Conservation (phyloP, 768 basidiomycete genomes). For the Suillus clintonianus region DNA sequence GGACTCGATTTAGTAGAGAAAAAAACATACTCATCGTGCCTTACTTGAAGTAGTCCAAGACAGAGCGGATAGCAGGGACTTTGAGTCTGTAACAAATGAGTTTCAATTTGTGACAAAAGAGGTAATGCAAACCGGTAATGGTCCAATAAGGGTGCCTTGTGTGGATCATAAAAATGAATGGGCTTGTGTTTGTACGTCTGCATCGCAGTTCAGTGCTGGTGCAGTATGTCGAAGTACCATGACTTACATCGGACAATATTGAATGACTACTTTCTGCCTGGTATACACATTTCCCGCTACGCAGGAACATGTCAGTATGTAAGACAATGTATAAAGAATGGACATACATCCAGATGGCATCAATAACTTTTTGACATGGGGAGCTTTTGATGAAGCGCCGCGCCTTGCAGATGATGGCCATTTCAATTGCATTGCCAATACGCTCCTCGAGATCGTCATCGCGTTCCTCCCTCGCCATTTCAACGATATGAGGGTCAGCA, state of each 20-base stretch:
- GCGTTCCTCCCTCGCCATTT: conserved; percentile 59
- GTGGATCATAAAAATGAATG: conserved; percentile 92
- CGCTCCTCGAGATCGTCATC: conserved; percentile 75
- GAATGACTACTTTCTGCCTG: conserved; percentile 85
- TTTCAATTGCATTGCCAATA: conserved; percentile 90
- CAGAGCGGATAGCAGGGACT: conserved; percentile 89
- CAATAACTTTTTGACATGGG: conserved; percentile 88
- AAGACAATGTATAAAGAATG: neutral
- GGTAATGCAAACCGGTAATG: conserved; percentile 75
- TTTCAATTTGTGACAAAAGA: neutral
- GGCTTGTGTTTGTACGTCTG: conserved; percentile 94
- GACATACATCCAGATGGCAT: conserved; percentile 75
- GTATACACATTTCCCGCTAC: conserved; percentile 89
- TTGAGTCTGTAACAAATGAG: conserved; percentile 59
- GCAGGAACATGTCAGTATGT: conserved; percentile 20
- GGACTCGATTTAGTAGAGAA: neutral
- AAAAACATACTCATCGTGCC: conserved; percentile 5
- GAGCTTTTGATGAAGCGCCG: conserved; percentile 89
- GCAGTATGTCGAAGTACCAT: conserved; percentile 4
- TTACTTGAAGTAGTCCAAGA: conserved; percentile 88
- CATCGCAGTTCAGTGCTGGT: neutral
- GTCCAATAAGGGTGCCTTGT: conserved; percentile 90
- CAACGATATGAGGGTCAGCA: conserved; percentile 59
- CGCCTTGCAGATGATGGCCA: conserved; percentile 86
- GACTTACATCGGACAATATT: conserved; percentile 81